Evolutionary conservation across 257 asterid species (phyloP), one percentile per base, ranked within the genome.

Genomic region (Haberlea rhodopensis): DNA sequence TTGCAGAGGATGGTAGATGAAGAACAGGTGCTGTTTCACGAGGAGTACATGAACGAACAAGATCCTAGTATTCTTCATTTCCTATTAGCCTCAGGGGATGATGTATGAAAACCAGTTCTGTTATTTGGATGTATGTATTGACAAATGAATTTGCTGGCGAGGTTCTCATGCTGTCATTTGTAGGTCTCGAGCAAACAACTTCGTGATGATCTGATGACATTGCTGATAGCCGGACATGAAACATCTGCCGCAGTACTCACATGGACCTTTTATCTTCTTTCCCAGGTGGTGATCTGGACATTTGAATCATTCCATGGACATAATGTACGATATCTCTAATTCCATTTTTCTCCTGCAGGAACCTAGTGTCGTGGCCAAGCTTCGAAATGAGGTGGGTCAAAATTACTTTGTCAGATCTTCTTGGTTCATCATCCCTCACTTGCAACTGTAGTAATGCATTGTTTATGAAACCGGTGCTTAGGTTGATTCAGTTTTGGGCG

Each of bases 201-300:
- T 57, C 99, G 99, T 54, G 99, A 92, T 70, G 99, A 92, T 79
- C 78, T 92, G 60, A 92, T 92, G 99, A 92, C 99, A 63, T 21
- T 92, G 88, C 99, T 92, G 66, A 92, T 92, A 71, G 99, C 99
- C 53, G 99, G 99, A 63, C 99, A 92, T 67, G 99, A 92, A 80
- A 92, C 99, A 67, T 87, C 99, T 58, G 99, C 99, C 18, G 99
- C 99, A 67, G 91, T 92, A 63, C 86, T 92, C 72, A 92, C 99
- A 7, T 92, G 99, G 99, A 87, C 99, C 58, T 89, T 92, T 72
- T 92, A 89, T 86, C 96, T 89, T 75, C 97, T 92, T 72, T 75
- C 91, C 34, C 78, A 83, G 94, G 99, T 89, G 56, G 53, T 22
- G 28, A 57, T 19, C 27, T 57, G 66, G 34, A 40, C 65, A 66